Conservation (phyloP, 768 basidiomycete genomes). For the Phlebiopsis flavidoalba region DNA sequence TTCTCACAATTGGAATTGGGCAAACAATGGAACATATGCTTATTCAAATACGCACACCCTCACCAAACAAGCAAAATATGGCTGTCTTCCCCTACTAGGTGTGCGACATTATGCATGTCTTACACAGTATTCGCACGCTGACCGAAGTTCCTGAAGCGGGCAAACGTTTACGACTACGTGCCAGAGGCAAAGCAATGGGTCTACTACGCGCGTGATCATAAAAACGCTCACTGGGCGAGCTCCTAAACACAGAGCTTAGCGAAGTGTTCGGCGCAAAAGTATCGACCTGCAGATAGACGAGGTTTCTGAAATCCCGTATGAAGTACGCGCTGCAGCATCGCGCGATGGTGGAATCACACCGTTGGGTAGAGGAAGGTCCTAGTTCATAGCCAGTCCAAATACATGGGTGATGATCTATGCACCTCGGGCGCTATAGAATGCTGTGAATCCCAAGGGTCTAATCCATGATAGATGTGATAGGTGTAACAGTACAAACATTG, state of each 20-base stretch:
- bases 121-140: background rate
- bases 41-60: slow-evolving; percentile 94
- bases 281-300: slow-evolving; percentile 27
- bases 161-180: slow-evolving; percentile 88
- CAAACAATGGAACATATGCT: slow-evolving; percentile 82
- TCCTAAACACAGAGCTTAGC: slow-evolving; percentile 70
- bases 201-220: slow-evolving; percentile 76
- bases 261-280: slow-evolving; percentile 31
- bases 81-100: slow-evolving; percentile 89
- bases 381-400: too few species aligned
- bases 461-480: too few species aligned
- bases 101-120: slow-evolving; percentile 14
- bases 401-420: too few species aligned
- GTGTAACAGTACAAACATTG: too few species aligned
- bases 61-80: slow-evolving; percentile 98
- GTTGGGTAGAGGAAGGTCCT: too few species aligned
- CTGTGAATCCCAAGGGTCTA: too few species aligned
- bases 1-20: slow-evolving; percentile 75
- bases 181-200: slow-evolving; percentile 59
- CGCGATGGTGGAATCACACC: too few species aligned
- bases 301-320: slow-evolving; percentile 17
- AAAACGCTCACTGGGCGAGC: slow-evolving; percentile 45
- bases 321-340: background rate
- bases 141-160: slow-evolving; percentile 45
- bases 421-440: too few species aligned